phyloP scores from a whole-genome alignment of 371 early-diverging fungal genomes.

The Mucor piriformis region DNA sequence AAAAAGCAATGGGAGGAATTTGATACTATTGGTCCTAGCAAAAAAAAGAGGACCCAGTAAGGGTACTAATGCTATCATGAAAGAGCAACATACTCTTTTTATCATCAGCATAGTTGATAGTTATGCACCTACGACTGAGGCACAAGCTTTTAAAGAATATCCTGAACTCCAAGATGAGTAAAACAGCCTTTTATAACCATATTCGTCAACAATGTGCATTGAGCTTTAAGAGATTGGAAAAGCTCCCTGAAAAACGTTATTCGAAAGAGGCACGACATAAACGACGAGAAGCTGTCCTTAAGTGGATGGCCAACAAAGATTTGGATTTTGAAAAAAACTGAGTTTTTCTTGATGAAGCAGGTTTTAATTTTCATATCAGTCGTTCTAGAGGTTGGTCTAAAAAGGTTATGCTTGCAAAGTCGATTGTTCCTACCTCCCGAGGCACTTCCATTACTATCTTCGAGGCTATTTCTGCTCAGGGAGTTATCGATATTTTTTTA shows the following conservation, averaged over 20 bases:
- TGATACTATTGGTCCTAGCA: neutral
- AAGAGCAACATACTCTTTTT: constrained; percentile 1
- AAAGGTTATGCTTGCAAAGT: too few relatives aligned
- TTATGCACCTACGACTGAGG: constrained; percentile 58
- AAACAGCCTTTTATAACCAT: constrained; percentile 2
- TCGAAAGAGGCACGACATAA: neutral
- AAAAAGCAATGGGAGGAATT: constrained; percentile 8
- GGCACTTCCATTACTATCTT: constrained; percentile 13
- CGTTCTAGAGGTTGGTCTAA: neutral
- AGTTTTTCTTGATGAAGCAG: neutral
- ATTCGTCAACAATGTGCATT: neutral
- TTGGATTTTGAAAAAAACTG: neutral
- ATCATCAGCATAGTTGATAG: constrained; percentile 28
- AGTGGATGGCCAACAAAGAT: neutral
- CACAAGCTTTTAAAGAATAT: constrained; percentile 1
- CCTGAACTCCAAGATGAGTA: neutral
- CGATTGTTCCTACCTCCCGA: neutral
- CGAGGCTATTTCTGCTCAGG: constrained; percentile 13
- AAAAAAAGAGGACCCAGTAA: constrained; percentile 14
- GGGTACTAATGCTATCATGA: constrained; percentile 2
- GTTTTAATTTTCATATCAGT: neutral
- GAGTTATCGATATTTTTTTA: constrained; percentile 14
- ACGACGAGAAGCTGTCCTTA: neutral
- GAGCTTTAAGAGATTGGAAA: neutral
- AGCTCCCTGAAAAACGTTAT: neutral